Conservation (phyloP, 2,329 filamentous ascomycete genomes). For the Sporothrix euskadiensis region DNA sequence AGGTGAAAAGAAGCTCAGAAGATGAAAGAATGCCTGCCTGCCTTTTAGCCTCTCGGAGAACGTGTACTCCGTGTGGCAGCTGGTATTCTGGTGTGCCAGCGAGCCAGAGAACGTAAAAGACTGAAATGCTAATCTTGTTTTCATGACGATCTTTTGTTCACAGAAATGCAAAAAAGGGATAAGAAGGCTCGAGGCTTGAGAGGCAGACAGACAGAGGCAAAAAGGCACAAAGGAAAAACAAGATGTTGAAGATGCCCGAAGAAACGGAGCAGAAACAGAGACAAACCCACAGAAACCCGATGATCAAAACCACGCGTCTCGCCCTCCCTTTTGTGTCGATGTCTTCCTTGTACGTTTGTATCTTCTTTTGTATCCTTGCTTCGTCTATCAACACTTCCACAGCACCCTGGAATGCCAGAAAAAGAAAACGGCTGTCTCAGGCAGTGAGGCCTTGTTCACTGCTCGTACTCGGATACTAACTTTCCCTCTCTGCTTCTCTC, state of each 20-base stretch:
- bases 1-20: neutral
- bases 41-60: neutral
- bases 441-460: neutral
- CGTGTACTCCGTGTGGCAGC: slow-evolving; percentile 4
- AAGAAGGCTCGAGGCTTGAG: too few relatives aligned
- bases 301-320: neutral
- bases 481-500: neutral
- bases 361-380: slow-evolving; percentile 2
- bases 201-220: neutral
- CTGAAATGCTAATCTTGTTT: slow-evolving; percentile 3
- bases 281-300: neutral
- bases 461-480: neutral
- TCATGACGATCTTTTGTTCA: neutral
- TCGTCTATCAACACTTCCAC: neutral
- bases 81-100: neutral
- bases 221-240: neutral
- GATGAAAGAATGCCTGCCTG: neutral
- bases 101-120: neutral
- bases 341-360: neutral
- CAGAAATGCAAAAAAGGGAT: neutral
- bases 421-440: slow-evolving; percentile 5
- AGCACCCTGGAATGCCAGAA: neutral
- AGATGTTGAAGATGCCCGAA: neutral
- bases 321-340: neutral
- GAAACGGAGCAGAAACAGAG: neutral